Base-by-base conservation (phyloP, 192 early-diverging fungal genomes). In the Gigaspora rosea region DNA sequence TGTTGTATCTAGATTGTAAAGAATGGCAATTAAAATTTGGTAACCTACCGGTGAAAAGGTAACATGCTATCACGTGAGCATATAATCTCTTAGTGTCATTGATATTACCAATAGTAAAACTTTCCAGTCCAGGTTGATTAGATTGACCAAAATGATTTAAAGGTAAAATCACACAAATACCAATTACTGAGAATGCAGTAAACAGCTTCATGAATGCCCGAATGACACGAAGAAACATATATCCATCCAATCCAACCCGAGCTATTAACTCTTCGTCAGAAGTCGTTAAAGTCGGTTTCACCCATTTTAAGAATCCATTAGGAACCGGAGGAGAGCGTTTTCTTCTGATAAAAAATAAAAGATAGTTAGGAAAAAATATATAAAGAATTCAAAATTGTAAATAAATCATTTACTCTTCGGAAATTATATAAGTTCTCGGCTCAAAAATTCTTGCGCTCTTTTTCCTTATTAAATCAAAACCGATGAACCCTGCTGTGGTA, bases 101-200 rank as follows among this genome's bases (percentile, higher is more conserved):
- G 15, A 97, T 84, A 65, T 97, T 97, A 65, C 89, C 91, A 32
- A 95, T 90, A 1, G 92, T 90, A 73, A 93, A 76, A 33, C 79
- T 61, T 58, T 87, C 79, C 13, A 95, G 82, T 7, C 93, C 94
- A 1, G 36, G 32, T 12, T 78, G 46, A 8, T 77, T 68, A 20
- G 67, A 52, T 4, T 90, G 85, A 16, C 89, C 85, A n/a, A 84
- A 74, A 4, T 85, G 81, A 73, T 95, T 93, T 12, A 95, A 65
- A 13, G 95, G 94, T 16, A 95, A 78, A 11, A 97, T 82, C 22
- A 91, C 82, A 0, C 81, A 84, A 6, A 87, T 71, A 3, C 87
- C 86, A 7, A 94, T 58, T 0, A 93, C 36, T 6, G 86, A 80
- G 69, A 91, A 86, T 7, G 85, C 75, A 16, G 68, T 47, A 80